Evolutionary conservation across 305 asterid genomes (phyloP).

Genomic region (Plantago lanceolata): DNA sequence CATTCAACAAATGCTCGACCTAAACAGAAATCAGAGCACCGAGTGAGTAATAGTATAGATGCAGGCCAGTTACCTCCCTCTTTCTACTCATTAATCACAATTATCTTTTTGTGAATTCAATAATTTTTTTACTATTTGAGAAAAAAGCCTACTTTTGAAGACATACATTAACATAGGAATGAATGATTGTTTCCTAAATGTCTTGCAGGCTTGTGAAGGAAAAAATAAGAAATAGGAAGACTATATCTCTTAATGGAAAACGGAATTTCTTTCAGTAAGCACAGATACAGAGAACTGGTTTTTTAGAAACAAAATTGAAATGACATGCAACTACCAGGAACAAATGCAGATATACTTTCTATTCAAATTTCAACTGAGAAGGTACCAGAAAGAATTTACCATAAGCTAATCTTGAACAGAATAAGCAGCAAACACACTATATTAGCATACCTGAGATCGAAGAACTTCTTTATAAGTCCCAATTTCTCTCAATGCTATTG

Average conservation of each 20-base stretch:
- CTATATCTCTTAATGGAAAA: not conserved
- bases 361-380: too few species aligned
- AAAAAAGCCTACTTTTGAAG: not conserved
- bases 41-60: constrained; percentile 11
- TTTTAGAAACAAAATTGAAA: not conserved
- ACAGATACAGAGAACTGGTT: not conserved
- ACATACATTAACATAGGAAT: not conserved
- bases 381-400: not conserved
- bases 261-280: not conserved
- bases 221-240: not conserved
- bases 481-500: constrained; percentile 96
- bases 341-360: too few species aligned
- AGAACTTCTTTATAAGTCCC: constrained; percentile 99
- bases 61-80: constrained; percentile 1
- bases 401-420: not conserved
- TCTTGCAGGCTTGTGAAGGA: constrained; percentile 4
- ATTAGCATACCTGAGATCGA: constrained; percentile 84
- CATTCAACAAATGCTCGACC: constrained; percentile 96
- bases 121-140: too few species aligned
- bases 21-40: constrained; percentile 32
- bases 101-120: not conserved
- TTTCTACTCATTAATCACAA: constrained; percentile 9
- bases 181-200: not conserved
- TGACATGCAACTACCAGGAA: too few species aligned
- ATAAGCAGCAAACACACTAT: constrained; percentile 9